These are phyloP conservation scores for Pyricularia grisea DNA, from an alignment of 2,329 filamentous ascomycete species.

Conservation along the genomic window DNA sequence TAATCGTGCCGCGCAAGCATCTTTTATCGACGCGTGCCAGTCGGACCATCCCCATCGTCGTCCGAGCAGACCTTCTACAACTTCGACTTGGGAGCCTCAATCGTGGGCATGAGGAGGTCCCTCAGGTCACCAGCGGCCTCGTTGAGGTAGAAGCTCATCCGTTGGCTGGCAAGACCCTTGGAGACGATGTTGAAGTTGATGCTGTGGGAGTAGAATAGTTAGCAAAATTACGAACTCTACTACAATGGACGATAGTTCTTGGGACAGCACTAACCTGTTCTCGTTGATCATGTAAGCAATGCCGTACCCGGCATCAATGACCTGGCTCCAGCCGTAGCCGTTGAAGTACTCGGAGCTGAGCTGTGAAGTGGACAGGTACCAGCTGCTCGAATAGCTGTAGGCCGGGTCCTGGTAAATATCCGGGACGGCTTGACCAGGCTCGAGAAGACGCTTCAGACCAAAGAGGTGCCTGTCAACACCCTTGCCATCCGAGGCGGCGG, in stretches of 20 bases:
- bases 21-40: not conserved
- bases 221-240: not conserved
- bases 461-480: slow-evolving; percentile 97
- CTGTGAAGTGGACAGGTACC: slow-evolving; percentile 85
- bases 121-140: slow-evolving; percentile 87
- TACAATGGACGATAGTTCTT: not conserved
- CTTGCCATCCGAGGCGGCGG: slow-evolving; percentile 79
- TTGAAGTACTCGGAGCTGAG: slow-evolving; percentile 97
- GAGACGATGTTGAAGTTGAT: slow-evolving; percentile 97
- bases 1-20: not conserved
- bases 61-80: slow-evolving; percentile 41
- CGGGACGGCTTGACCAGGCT: slow-evolving; percentile 71
- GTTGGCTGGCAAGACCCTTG: slow-evolving; percentile 81
- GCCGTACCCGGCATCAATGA: slow-evolving; percentile 90
- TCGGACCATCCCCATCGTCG: not conserved
- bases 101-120: slow-evolving; percentile 71
- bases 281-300: slow-evolving; percentile 99
- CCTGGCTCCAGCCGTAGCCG: slow-evolving; percentile 97
- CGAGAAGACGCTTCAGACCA: slow-evolving; percentile 83
- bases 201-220: slow-evolving; percentile 33
- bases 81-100: slow-evolving; percentile 79
- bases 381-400: slow-evolving; percentile 72
- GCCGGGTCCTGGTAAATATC: slow-evolving; percentile 81
- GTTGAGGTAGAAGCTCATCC: slow-evolving; percentile 93
- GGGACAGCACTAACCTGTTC: slow-evolving; percentile 57